A percentile compares a stretch with the other conserved stretches of the same genome.
phyloP scores from a whole-genome alignment of 2,329 filamentous ascomycete genomes.

The Nothomitra cinnamomea region DNA sequence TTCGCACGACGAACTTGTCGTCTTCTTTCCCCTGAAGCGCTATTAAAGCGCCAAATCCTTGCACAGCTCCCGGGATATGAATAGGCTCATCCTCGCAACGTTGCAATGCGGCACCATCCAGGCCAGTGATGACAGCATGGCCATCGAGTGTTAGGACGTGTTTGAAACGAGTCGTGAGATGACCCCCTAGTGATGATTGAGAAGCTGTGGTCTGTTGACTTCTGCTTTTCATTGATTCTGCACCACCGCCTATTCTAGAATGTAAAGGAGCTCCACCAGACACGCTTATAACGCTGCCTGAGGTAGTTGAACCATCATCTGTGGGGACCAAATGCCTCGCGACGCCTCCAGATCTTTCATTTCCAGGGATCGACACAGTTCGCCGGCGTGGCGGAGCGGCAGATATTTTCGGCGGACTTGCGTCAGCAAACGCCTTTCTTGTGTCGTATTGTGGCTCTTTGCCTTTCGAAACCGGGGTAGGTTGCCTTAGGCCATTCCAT shows the following conservation, averaged over 20 bases:
- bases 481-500: neutral
- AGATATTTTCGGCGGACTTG: neutral
- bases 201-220: neutral
- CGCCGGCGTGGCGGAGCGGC: neutral
- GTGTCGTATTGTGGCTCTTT: neutral
- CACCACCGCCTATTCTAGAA: too few species aligned
- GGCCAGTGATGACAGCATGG: constrained; percentile 68
- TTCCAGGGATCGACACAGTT: neutral
- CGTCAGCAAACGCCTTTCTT: neutral
- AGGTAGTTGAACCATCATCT: neutral
- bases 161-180: constrained; percentile 59
- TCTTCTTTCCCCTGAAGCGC: constrained; percentile 55
- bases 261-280: neutral
- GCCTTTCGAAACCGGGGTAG: neutral
- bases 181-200: constrained; percentile 16
- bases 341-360: neutral
- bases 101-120: constrained; percentile 53
- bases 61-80: constrained; percentile 66
- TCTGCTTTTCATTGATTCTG: neutral
- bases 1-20: constrained; percentile 50
- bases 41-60: constrained; percentile 62
- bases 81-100: constrained; percentile 85
- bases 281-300: neutral
- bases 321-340: neutral
- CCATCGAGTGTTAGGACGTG: constrained; percentile 64